A percentile compares a stretch with the other conserved stretches of the same genome.
These are phyloP conservation scores for Fusarium keratoplasticum DNA, from an alignment of 2,329 filamentous ascomycete species.

Conservation along the genomic window DNA sequence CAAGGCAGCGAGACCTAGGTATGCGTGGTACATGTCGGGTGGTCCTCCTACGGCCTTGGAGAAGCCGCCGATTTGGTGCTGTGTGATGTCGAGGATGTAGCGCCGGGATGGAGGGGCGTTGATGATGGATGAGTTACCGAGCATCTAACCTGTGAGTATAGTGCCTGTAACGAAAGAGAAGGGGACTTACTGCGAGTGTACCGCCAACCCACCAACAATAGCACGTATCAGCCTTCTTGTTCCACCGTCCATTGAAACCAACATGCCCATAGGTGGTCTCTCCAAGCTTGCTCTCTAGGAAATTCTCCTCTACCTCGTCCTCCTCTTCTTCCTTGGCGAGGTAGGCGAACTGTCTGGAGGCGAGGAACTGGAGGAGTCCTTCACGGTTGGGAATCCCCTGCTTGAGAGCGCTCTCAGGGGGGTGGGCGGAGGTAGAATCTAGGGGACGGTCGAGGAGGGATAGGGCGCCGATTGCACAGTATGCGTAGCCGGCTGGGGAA, in stretches of 20 bases:
- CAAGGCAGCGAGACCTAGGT: slow-evolving; percentile 85
- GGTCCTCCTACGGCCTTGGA: slow-evolving; percentile 76
- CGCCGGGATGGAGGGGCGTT: slow-evolving; percentile 71
- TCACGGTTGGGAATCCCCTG: slow-evolving; percentile 50
- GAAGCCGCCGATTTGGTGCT: slow-evolving; percentile 87
- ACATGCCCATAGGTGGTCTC: slow-evolving; percentile 59
- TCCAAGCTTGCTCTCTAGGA: slow-evolving; percentile 50
- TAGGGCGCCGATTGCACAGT: slow-evolving; percentile 85
- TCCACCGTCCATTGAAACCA: slow-evolving; percentile 90
- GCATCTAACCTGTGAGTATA: slow-evolving; percentile 59
- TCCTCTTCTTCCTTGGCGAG: slow-evolving; percentile 60
- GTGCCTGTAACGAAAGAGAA: background rate
- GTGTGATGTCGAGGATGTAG: slow-evolving; percentile 87
- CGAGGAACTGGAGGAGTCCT: slow-evolving; percentile 65
- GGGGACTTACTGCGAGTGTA: slow-evolving; percentile 60
- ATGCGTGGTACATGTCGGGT: slow-evolving; percentile 89
- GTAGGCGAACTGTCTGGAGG: slow-evolving; percentile 73
- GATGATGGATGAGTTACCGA: slow-evolving; percentile 69
- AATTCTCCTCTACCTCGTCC: slow-evolving; percentile 57
- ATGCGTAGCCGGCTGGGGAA: slow-evolving; percentile 82
- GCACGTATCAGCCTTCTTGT: slow-evolving; percentile 94
- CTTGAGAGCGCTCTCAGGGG: slow-evolving; percentile 46
- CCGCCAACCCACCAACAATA: slow-evolving; percentile 93
- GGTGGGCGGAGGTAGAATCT: slow-evolving; percentile 37
- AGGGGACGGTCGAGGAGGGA: slow-evolving; percentile 76